Conservation (phyloP, 306 rosid genomes). For the Hylodesmum podocarpum region DNA sequence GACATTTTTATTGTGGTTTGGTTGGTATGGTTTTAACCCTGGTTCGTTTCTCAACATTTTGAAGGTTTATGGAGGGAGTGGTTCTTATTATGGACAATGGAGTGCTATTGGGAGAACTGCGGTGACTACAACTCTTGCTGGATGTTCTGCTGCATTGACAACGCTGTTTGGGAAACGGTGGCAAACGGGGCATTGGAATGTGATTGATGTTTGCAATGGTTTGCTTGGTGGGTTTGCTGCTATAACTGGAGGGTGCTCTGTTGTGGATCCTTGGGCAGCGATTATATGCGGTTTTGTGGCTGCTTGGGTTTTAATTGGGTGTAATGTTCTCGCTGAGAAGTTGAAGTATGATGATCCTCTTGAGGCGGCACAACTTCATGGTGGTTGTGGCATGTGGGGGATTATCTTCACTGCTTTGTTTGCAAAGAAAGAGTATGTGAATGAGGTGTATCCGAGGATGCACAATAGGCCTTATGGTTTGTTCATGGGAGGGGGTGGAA, state of each 20-base stretch:
- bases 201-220: constrained; percentile 60
- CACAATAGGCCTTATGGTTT: constrained; percentile 50
- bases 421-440: constrained; percentile 47
- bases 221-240: constrained; percentile 69
- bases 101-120: constrained; percentile 67
- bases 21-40: constrained; percentile 76
- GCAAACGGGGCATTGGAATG: constrained; percentile 58
- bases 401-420: constrained; percentile 56
- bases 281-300: constrained; percentile 63
- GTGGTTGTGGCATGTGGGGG: constrained; percentile 68
- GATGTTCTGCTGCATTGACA: constrained; percentile 51
- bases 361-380: constrained; percentile 66
- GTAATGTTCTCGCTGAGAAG: constrained; percentile 52
- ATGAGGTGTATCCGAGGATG: constrained; percentile 44
- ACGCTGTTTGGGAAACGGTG: constrained; percentile 53
- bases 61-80: constrained; percentile 44
- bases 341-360: constrained; percentile 55
- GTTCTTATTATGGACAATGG: constrained; percentile 59
- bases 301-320: constrained; percentile 56
- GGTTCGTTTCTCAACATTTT: constrained; percentile 53
- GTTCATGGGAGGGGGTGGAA: constrained; percentile 56
- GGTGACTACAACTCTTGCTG: constrained; percentile 59
- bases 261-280: constrained; percentile 70
- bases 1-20: constrained; percentile 60
- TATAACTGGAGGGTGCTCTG: constrained; percentile 55